Evolutionary conservation across 1,139 yeast genomes (phyloP).

Genomic region (Tardiomyces depauwii): DNA sequence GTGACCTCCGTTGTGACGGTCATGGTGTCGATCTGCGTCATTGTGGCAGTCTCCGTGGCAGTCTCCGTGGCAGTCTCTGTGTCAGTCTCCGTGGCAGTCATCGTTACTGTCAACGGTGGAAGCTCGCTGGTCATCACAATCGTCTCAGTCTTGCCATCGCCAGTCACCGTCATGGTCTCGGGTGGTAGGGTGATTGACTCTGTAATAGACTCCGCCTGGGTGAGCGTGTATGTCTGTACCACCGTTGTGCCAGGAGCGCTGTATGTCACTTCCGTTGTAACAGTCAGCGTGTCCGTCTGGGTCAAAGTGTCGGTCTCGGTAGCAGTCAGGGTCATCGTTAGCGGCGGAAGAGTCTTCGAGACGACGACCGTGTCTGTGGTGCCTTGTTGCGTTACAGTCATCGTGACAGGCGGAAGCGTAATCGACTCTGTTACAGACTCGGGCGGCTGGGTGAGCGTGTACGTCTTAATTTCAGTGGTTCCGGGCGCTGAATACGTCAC

Average conservation of each 20-base stretch:
- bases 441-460: conserved; percentile 1
- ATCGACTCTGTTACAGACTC: conserved; percentile 1
- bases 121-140: conserved; percentile 1
- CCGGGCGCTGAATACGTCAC: background rate
- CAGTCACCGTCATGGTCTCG: conserved; percentile 1
- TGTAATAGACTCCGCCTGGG: background rate
- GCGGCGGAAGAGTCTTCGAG: conserved; percentile 1
- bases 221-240: background rate
- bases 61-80: conserved; percentile 5
- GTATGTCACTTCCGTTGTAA: conserved; percentile 1
- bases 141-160: conserved; percentile 1
- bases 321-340: conserved; percentile 1
- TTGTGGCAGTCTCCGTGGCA: conserved; percentile 3
- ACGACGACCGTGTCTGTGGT: conserved; percentile 1
- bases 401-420: background rate
- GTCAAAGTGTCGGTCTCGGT: conserved; percentile 1
- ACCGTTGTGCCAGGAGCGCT: background rate
- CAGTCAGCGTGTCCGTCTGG: conserved; percentile 1
- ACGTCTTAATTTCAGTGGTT: background rate
- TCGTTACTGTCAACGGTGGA: conserved; percentile 1
- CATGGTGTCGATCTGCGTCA: conserved; percentile 2
- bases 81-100: conserved; percentile 1
- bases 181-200: background rate
- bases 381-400: conserved; percentile 2
- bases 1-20: conserved; percentile 3